Evolutionary conservation across 495 filamentous ascomycete species (phyloP).

Genomic region (Podospora tetraspora): DNA sequence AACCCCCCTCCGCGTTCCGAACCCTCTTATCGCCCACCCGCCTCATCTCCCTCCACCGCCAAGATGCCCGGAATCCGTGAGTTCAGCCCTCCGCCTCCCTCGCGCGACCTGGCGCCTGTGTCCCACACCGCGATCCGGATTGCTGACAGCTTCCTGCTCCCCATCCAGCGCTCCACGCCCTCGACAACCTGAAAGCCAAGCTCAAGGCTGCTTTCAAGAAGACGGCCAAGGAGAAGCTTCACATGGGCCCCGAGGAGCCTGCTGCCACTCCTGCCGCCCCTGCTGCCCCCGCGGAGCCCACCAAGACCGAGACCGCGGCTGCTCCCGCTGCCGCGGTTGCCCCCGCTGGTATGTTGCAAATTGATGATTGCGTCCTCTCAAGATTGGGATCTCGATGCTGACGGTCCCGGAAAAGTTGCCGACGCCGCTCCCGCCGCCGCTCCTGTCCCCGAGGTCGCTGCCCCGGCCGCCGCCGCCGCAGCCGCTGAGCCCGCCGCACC

Average conservation of each 20-base stretch:
- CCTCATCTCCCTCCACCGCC: slow-evolving; percentile 10
- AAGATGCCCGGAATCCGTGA: slow-evolving; percentile 31
- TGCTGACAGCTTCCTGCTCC: neutral
- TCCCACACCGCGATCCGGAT: neutral
- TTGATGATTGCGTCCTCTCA: neutral
- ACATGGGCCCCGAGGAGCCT: neutral
- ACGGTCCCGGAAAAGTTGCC: neutral
- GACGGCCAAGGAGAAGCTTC: slow-evolving; percentile 6
- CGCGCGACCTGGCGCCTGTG: neutral
- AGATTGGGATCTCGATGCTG: neutral
- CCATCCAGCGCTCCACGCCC: slow-evolving; percentile 24
- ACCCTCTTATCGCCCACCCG: neutral
- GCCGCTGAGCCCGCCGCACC: slow-evolving; percentile 13
- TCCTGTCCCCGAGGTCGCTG: slow-evolving; percentile 2
- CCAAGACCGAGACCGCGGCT: slow-evolving; percentile 8
- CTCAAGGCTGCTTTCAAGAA: slow-evolving; percentile 36
- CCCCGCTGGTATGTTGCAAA: slow-evolving; percentile 6
- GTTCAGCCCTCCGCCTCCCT: slow-evolving; percentile 3
- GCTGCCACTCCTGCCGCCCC: slow-evolving; percentile 7
- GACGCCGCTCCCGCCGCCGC: slow-evolving; percentile 8
- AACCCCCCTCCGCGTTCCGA: neutral
- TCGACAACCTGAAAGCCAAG: slow-evolving; percentile 34
- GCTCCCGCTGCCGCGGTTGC: slow-evolving; percentile 9
- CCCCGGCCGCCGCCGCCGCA: slow-evolving; percentile 4
- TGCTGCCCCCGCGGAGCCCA: slow-evolving; percentile 1